Conservation (phyloP, 371 early-diverging fungal genomes). For the Apophysomyces sp. region DNA sequence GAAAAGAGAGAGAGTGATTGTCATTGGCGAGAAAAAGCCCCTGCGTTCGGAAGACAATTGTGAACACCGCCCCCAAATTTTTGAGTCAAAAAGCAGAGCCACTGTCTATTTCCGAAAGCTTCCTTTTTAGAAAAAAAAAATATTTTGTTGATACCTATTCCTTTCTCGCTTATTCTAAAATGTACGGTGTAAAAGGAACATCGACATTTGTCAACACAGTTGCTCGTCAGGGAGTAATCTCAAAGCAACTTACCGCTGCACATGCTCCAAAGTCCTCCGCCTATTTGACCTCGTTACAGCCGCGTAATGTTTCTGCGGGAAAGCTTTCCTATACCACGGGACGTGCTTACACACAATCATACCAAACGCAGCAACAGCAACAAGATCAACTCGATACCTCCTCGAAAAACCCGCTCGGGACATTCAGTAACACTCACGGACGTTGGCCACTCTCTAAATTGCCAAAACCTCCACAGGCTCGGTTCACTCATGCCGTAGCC, state of each 20-base stretch:
- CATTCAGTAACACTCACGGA: neutral
- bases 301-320: slow-evolving; percentile 43
- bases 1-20: neutral
- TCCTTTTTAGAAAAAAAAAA: neutral
- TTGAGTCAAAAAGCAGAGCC: neutral
- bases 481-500: slow-evolving; percentile 12
- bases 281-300: slow-evolving; percentile 32
- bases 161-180: slow-evolving; percentile 9
- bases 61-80: neutral
- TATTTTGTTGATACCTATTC: neutral
- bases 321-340: slow-evolving; percentile 47
- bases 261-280: slow-evolving; percentile 37
- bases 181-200: slow-evolving; percentile 52
- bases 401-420: slow-evolving; percentile 9
- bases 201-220: slow-evolving; percentile 39
- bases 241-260: slow-evolving; percentile 37
- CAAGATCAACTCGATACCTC: slow-evolving; percentile 7
- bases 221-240: slow-evolving; percentile 41
- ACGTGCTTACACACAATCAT: slow-evolving; percentile 27
- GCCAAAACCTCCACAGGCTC: slow-evolving; percentile 3
- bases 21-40: neutral
- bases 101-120: neutral
- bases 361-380: slow-evolving; percentile 14
- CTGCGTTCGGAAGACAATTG: neutral
- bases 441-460: slow-evolving; percentile 6